Conservation (phyloP, 2,329 filamentous ascomycete species). For the Diplodia intermedia region DNA sequence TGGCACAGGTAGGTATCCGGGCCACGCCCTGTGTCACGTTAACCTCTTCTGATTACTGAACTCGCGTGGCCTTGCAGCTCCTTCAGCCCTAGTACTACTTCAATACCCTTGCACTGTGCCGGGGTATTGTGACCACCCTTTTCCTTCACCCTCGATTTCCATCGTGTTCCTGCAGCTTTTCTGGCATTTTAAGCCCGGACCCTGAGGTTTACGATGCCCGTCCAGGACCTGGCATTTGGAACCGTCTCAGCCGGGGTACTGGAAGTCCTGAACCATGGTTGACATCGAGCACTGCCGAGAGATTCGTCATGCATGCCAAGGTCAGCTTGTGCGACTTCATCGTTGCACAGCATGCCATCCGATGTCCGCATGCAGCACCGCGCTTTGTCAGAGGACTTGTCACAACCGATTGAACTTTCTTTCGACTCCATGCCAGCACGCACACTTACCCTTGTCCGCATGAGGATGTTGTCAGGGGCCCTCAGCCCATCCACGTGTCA, state of each 20-base stretch:
- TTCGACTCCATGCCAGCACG: constrained; percentile 6
- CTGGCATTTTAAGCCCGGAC: constrained; percentile 1
- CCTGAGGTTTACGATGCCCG: neutral
- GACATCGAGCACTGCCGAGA: constrained; percentile 11
- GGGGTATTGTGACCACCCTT: neutral
- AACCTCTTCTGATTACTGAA: neutral
- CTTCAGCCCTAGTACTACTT: neutral
- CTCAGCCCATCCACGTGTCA: no score
- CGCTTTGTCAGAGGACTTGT: constrained; percentile 2
- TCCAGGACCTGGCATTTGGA: constrained; percentile 14
- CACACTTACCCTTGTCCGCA: neutral
- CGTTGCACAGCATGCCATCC: neutral
- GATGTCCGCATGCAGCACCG: constrained; percentile 2
- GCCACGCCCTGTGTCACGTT: neutral
- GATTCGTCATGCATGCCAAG: constrained; percentile 24
- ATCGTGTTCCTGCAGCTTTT: constrained; percentile 31
- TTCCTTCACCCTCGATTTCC: neutral
- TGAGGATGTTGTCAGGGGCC: neutral
- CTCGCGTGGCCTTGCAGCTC: constrained; percentile 13
- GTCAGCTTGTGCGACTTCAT: neutral
- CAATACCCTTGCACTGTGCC: constrained; percentile 10
- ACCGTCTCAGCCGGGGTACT: constrained; percentile 26
- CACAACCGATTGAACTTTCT: constrained; percentile 6
- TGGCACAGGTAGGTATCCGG: constrained; percentile 6
- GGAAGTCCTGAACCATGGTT: constrained; percentile 14